Percentiles rank a stretch among this genome's conserved stretches.
These are phyloP conservation scores for Rhododendron griersonianum DNA, from an alignment of 148 eudicot species.

Conservation along the genomic window DNA sequence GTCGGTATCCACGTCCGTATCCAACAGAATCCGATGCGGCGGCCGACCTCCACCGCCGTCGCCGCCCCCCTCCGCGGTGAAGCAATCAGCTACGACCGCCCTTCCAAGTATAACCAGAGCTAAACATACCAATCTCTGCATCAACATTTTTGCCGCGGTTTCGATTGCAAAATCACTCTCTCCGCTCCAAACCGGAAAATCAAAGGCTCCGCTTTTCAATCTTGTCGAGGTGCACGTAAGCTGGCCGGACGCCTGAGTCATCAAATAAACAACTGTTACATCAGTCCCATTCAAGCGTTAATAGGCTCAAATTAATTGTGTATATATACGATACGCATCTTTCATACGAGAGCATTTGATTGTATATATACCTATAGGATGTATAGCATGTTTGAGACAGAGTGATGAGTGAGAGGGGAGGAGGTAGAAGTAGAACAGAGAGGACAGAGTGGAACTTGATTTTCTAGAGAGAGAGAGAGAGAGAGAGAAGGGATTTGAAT, in stretches of 20 bases:
- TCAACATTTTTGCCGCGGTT: constrained; percentile 5
- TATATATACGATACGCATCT: too few relatives aligned
- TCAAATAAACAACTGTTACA: background rate
- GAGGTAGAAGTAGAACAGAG: background rate
- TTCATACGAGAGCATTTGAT: too few relatives aligned
- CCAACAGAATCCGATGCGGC: constrained; percentile 44
- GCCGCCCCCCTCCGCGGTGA: background rate
- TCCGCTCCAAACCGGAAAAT: background rate
- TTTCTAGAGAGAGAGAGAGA: background rate
- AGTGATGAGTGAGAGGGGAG: background rate
- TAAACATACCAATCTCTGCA: constrained; percentile 4
- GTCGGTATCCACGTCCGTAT: constrained; percentile 55
- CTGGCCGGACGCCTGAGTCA: too few relatives aligned
- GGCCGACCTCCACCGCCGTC: background rate
- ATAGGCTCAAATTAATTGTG: background rate
- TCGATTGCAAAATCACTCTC: background rate
- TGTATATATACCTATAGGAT: background rate
- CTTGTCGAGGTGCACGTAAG: background rate
- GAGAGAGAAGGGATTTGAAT: background rate
- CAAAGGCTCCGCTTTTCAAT: background rate
- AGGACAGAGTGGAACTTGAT: background rate
- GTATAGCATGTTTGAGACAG: background rate
- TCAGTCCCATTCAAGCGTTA: background rate
- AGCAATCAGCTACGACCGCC: background rate
- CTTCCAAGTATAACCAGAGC: background rate